phyloP scores from a whole-genome alignment of 805 yeast species.

The Yamadazyma sp. region DNA sequence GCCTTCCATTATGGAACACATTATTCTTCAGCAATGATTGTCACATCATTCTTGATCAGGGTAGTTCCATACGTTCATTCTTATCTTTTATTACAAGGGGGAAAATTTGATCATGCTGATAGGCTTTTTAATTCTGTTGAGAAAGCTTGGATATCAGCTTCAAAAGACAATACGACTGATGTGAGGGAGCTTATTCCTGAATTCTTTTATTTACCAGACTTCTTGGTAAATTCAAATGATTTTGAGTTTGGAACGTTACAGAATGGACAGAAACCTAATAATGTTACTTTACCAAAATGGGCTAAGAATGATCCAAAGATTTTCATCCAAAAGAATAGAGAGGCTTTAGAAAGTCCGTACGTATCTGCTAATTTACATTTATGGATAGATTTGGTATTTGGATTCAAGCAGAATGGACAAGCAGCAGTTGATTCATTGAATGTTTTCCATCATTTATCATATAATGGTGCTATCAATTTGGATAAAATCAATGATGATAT shows the following conservation, averaged over 20 bases:
- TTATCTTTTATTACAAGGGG: conserved; percentile 77
- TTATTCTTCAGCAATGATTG: conserved; percentile 92
- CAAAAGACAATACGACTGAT: conserved; percentile 78
- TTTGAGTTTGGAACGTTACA: conserved; percentile 73
- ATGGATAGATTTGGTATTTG: conserved; percentile 88
- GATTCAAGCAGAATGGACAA: conserved; percentile 71
- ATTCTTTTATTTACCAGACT: conserved; percentile 79
- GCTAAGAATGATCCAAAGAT: conserved; percentile 72
- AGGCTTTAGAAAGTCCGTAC: conserved; percentile 79
- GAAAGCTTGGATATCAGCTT: conserved; percentile 81
- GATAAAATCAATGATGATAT: conserved; percentile 70
- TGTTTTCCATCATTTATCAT: conserved; percentile 81
- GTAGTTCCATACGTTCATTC: conserved; percentile 80
- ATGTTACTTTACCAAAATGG: conserved; percentile 81
- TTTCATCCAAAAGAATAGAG: conserved; percentile 72
- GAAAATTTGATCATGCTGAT: conserved; percentile 86
- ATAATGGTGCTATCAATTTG: conserved; percentile 77
- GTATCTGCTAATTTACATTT: conserved; percentile 72
- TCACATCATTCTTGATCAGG: conserved; percentile 73
- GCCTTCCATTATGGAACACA: conserved; percentile 94
- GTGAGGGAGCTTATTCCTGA: conserved; percentile 87
- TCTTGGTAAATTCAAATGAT: conserved; percentile 59
- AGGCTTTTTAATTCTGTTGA: conserved; percentile 69
- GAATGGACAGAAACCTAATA: conserved; percentile 52
- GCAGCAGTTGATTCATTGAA: conserved; percentile 66